phyloP scores from a whole-genome alignment of 2,329 filamentous ascomycete species.

The Fusarium annulatum region DNA sequence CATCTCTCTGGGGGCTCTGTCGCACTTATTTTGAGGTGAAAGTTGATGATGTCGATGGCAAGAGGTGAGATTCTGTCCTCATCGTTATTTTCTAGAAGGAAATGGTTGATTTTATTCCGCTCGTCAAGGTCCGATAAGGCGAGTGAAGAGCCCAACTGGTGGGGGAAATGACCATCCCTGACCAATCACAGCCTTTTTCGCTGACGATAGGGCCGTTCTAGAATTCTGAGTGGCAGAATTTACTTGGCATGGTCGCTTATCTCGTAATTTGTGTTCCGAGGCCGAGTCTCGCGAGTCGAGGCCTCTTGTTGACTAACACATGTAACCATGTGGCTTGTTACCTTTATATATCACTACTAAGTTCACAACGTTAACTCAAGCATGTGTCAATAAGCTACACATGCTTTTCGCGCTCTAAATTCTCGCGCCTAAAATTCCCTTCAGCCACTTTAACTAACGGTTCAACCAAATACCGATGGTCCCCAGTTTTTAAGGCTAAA shows the following conservation, averaged over 20 bases:
- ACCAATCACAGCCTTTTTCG: slow-evolving; percentile 7
- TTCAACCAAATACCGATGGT: not conserved
- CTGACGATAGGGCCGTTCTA: slow-evolving; percentile 27
- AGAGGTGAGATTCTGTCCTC: slow-evolving; percentile 15
- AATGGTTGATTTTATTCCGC: slow-evolving; percentile 26
- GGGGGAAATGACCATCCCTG: not conserved
- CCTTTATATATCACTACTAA: not conserved
- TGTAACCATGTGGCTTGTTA: not conserved
- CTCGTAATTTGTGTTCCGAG: slow-evolving; percentile 14
- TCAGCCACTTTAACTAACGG: not conserved
- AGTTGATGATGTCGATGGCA: slow-evolving; percentile 17
- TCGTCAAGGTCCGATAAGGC: slow-evolving; percentile 27
- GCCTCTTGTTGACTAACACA: not conserved
- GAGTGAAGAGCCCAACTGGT: slow-evolving; percentile 18
- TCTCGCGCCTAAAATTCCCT: not conserved
- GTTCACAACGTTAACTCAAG: not conserved
- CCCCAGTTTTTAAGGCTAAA: slow-evolving; percentile 32
- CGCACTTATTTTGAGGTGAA: not conserved
- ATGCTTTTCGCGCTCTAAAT: not conserved
- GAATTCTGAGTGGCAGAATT: slow-evolving; percentile 17
- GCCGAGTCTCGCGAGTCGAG: slow-evolving; percentile 1
- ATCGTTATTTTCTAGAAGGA: slow-evolving; percentile 8
- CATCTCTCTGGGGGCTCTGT: not conserved
- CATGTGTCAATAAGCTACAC: not conserved
- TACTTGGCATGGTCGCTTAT: slow-evolving; percentile 8